A percentile compares a stretch with the other conserved stretches of the same genome.
Conservation (phyloP, 2,329 filamentous ascomycete species). For the Pyrenochaeta sp. region DNA sequence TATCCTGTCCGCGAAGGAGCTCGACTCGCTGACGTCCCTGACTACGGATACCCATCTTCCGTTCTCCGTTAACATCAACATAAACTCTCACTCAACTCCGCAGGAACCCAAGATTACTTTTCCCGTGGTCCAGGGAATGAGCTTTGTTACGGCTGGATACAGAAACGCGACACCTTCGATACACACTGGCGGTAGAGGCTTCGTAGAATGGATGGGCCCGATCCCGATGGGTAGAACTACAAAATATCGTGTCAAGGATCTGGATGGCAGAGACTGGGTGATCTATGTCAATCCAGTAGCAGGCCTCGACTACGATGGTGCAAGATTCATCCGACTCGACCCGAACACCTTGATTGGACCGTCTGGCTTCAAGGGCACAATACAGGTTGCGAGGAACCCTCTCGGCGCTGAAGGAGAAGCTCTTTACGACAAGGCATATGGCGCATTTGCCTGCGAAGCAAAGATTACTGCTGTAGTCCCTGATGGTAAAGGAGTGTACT, state of each 20-base stretch:
- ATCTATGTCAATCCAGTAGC: constrained; percentile 72
- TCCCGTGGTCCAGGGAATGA: constrained; percentile 89
- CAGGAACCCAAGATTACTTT: constrained; percentile 73
- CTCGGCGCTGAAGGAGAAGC: constrained; percentile 65
- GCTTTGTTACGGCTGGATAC: constrained; percentile 82
- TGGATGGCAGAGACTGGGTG: constrained; percentile 75
- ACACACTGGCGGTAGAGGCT: constrained; percentile 74
- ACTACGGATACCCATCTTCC: constrained; percentile 62
- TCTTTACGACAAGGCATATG: constrained; percentile 77
- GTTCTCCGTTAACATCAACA: constrained; percentile 72
- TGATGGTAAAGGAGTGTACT: constrained; percentile 70
- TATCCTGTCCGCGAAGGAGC: constrained; percentile 78
- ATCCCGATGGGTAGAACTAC: constrained; percentile 69
- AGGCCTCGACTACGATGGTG: constrained; percentile 63
- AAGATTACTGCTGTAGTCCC: constrained; percentile 69
- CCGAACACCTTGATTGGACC: constrained; percentile 71
- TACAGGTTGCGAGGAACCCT: constrained; percentile 86
- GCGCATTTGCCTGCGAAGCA: constrained; percentile 74
- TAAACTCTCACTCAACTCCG: constrained; percentile 62
- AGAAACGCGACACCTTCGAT: constrained; percentile 74
- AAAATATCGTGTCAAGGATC: constrained; percentile 79
- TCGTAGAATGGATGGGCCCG: constrained; percentile 69
- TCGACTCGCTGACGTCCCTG: constrained; percentile 67
- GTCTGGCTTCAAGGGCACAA: constrained; percentile 74
- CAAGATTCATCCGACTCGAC: constrained; percentile 70